Base-by-base conservation (phyloP, 75 land plant species). In the Adiantum capillusveneris region DNA sequence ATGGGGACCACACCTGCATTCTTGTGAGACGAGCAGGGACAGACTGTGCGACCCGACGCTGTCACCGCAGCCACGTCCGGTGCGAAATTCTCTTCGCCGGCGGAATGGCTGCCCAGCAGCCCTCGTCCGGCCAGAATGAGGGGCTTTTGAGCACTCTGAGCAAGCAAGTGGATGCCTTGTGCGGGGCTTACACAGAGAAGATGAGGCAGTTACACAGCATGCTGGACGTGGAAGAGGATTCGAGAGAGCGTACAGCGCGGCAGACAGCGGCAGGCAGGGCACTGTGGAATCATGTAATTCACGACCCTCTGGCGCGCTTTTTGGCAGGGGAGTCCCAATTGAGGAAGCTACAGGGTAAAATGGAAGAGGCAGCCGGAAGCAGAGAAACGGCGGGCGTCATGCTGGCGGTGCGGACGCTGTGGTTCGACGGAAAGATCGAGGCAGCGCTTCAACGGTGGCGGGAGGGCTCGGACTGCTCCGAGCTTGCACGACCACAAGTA, bases 261-360 rank as follows among this genome's bases (percentile, higher is more conserved):
- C 94, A 85, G 64, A 88, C 79, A 2, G 94, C 94, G 7, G 94
- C 94, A 5, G 89, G 94, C 17, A 58, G 94, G 25, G 89, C 94
- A 0, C 61, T 88, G 24, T 88, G 94, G 94, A 85, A 75, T 45
- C 86, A 85, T 57, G 84, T 85, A 58, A 78, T 84, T 56, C 69
- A 77, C 20, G 93, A 88, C 31, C 88, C 88, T 0, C 53, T 82
- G 56, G 93, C 93, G 1, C 81, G 72, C 45, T 52, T 85, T 29
- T 67, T 88, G 13, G 88, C 89, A 0, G 94, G 89, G 14, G 94
- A 82, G 54, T 69, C 71, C 21, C 75, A 72, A 62, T 77, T 88
- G n/a, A 68, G 65, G 36, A 75, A 50, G 62, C 55, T 82, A 29
- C 58, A 80, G 53, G 83, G 73, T 57, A 88, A 85, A 74, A 82